phyloP scores from a whole-genome alignment of 306 rosid species.

The Trifolium repens region DNA sequence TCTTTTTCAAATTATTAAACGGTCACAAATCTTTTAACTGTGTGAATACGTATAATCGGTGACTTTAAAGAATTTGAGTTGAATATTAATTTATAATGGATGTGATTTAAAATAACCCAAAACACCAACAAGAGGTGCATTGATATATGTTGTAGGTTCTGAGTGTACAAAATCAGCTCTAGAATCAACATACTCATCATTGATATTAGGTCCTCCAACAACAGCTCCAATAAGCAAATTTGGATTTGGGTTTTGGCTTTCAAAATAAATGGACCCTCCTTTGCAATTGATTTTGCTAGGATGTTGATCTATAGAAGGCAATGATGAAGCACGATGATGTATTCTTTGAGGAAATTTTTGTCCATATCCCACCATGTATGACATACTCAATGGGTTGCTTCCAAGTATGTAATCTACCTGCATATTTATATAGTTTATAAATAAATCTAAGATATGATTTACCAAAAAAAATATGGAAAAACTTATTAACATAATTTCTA shows the following conservation, averaged over 20 bases:
- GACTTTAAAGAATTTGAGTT: too few relatives aligned
- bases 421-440: neutral
- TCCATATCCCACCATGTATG: slow-evolving; percentile 78
- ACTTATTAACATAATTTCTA: neutral
- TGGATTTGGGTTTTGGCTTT: slow-evolving; percentile 49
- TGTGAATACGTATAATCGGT: too few relatives aligned
- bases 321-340: slow-evolving; percentile 62
- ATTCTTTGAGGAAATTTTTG: slow-evolving; percentile 53
- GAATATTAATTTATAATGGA: neutral
- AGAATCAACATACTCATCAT: slow-evolving; percentile 56
- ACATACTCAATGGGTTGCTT: slow-evolving; percentile 61
- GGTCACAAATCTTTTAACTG: too few relatives aligned
- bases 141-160: slow-evolving; percentile 68
- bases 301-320: slow-evolving; percentile 49
- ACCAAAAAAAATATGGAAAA: neutral
- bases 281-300: slow-evolving; percentile 40
- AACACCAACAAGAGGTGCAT: slow-evolving; percentile 69
- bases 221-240: slow-evolving; percentile 63
- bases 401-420: slow-evolving; percentile 75
- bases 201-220: slow-evolving; percentile 62
- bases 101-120: slow-evolving; percentile 63
- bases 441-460: neutral
- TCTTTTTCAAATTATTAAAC: too few relatives aligned
- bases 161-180: slow-evolving; percentile 58
- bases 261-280: slow-evolving; percentile 49